Evolutionary conservation across 805 yeast genomes (phyloP).

Genomic region (Lipomyces spencermartinsiae): DNA sequence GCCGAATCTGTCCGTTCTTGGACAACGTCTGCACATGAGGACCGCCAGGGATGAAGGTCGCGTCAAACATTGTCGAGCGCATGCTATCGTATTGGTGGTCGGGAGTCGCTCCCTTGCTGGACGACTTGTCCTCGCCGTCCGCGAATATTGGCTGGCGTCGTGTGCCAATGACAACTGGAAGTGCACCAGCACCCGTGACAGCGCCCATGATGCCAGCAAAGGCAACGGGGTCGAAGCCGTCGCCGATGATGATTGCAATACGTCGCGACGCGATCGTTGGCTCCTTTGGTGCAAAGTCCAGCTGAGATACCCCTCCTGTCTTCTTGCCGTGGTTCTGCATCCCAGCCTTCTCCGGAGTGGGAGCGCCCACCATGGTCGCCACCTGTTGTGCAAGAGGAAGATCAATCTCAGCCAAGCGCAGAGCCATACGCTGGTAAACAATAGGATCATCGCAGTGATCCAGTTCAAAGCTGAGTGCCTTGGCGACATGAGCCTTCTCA

Average conservation of each 20-base stretch:
- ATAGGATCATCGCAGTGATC: conserved; percentile 18
- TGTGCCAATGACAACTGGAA: conserved; percentile 9
- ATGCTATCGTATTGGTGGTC: conserved; percentile 10
- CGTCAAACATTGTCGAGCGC: conserved; percentile 18
- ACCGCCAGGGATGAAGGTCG: conserved; percentile 18
- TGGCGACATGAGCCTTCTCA: conserved; percentile 16
- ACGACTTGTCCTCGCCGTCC: conserved; percentile 3
- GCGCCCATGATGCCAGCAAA: conserved; percentile 1
- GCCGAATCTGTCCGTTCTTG: conserved; percentile 3
- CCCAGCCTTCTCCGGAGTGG: conserved; percentile 5
- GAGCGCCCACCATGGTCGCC: conserved; percentile 13
- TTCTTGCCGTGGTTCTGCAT: conserved; percentile 1
- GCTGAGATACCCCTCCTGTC: conserved; percentile 6
- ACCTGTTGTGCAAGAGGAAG: conserved; percentile 14
- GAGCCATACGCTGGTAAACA: conserved; percentile 11
- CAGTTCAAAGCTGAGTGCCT: conserved; percentile 17
- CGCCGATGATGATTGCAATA: conserved; percentile 16
- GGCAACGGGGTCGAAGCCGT: conserved; percentile 10
- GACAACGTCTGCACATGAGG: conserved; percentile 10
- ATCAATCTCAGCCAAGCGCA: conserved; percentile 10
- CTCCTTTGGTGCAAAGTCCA: conserved; percentile 5
- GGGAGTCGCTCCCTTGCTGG: conserved; percentile 6
- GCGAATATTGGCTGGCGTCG: conserved; percentile 9
- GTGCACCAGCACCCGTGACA: conserved; percentile 5
- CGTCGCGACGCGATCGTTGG: conserved; percentile 8